Evolutionary conservation across 1,139 yeast genomes (phyloP), one percentile per base, ranked within the genome.

Genomic region (Geotrichum restrictum): DNA sequence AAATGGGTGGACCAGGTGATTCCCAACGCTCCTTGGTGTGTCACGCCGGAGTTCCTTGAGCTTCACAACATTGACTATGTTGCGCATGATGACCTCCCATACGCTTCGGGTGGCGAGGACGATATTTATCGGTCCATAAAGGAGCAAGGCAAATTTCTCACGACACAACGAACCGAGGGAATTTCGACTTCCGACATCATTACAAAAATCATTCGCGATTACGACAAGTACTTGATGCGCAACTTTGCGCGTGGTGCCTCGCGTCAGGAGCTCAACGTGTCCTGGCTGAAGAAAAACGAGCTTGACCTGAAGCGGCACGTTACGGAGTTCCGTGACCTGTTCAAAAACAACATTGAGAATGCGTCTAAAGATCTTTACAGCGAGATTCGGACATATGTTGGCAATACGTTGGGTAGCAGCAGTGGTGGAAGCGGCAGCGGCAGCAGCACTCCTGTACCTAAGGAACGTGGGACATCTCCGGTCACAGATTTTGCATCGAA

Each of bases 221-320:
- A 93, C 70, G 98, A 93, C 74, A 89, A 91, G 74, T 93, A 93
- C 70, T 76, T 93, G 69, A 86, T 91, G 93, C 81, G 98, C 68
- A 93, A 93, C 71, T 93, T 93, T 71, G 96, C 96, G 13, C 80
- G 98, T 59, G 98, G 98, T 51, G 98, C 97, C 7, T 87, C 97
- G 2, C 79, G 98, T 66, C 88, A 93, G 69, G 98, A 93, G 65
- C 79, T 93, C 63, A 93, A 93, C 67, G 98, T 93, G 22, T 86
- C 96, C 46, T 93, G 98, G 98, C 77, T 93, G 64, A 93, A 93
- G 73, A 93, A 93, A 72, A 93, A 93, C 70, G 98, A 93, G 72
- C 77, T 93, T 61, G 98, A 93, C 60, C 80, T 93, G 70, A 88
- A 88, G 69, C 87, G 91, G 62, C 96, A 91, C 65, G 85, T 93